A percentile compares a stretch with the other conserved stretches of the same genome.
Conservation (phyloP, 129 eudicot genomes). For the Heracleum sosnowskyi region DNA sequence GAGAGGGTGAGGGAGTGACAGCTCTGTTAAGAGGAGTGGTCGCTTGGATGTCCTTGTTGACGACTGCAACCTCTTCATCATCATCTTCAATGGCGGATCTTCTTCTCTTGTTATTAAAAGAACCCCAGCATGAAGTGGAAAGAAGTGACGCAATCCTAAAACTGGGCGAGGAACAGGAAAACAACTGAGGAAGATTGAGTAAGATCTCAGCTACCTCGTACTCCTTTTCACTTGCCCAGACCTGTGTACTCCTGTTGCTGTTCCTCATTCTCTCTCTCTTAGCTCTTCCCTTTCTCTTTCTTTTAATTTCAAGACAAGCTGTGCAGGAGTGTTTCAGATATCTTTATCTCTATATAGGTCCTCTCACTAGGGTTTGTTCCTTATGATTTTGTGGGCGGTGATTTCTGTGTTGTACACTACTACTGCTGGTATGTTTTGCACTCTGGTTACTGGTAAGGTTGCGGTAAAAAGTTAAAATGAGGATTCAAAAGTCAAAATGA, state of each 20-base stretch:
- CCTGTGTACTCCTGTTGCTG: not conserved
- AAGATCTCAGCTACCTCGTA: conserved; percentile 23
- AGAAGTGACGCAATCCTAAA: not conserved
- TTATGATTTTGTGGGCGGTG: not conserved
- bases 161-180: not conserved
- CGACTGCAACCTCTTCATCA: not conserved
- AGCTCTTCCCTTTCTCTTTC: not conserved
- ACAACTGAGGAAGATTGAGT: conserved; percentile 13
- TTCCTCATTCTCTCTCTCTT: conserved; percentile 6
- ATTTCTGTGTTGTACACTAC: not conserved
- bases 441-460: too few relatives aligned
- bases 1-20: conserved; percentile 26
- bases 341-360: not conserved
- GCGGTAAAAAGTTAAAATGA: too few relatives aligned
- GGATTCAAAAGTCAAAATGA: too few relatives aligned
- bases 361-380: not conserved
- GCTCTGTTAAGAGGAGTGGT: conserved; percentile 40
- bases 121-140: conserved; percentile 22
- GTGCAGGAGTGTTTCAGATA: not conserved
- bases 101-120: conserved; percentile 29
- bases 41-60: conserved; percentile 7
- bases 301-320: not conserved
- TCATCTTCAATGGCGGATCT: conserved; percentile 28
- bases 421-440: not conserved
- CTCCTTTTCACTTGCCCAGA: conserved; percentile 19